Evolutionary conservation across 192 early-diverging fungal species (phyloP).

Genomic region (Tieghemiomyces parasiticus): DNA sequence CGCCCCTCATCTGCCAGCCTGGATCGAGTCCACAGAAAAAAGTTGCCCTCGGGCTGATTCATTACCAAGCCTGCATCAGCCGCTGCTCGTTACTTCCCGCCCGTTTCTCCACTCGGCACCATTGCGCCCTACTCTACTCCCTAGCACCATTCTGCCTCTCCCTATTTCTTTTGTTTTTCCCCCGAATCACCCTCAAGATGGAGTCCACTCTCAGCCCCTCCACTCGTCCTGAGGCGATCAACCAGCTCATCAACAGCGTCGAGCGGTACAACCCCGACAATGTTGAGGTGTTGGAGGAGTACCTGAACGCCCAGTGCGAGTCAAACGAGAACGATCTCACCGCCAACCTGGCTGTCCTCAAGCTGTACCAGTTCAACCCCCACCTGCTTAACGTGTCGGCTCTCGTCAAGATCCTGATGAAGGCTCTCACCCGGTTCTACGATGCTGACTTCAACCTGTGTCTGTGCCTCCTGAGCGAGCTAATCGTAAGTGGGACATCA

Average conservation of each 20-base stretch:
- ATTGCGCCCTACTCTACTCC: too few species aligned
- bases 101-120: background rate
- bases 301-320: slow-evolving; percentile 63
- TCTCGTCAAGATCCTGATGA: slow-evolving; percentile 60
- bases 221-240: slow-evolving; percentile 57
- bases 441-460: slow-evolving; percentile 85
- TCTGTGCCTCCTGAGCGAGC: slow-evolving; percentile 70
- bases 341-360: slow-evolving; percentile 84
- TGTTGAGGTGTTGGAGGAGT: slow-evolving; percentile 65
- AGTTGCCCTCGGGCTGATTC: too few species aligned
- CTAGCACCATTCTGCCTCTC: background rate
- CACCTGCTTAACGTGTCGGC: slow-evolving; percentile 50
- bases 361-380: slow-evolving; percentile 92
- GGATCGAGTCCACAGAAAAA: too few species aligned
- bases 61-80: background rate
- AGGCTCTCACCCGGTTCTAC: slow-evolving; percentile 68
- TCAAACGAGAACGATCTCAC: slow-evolving; percentile 71
- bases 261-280: slow-evolving; percentile 90
- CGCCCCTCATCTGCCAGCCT: too few species aligned
- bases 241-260: slow-evolving; percentile 57
- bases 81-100: background rate
- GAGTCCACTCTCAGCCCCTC: slow-evolving; percentile 19
- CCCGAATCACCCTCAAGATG: background rate
- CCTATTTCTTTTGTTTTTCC: background rate
- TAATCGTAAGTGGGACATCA: slow-evolving; percentile 33